These are phyloP conservation scores for Eleusine coracana DNA, from an alignment of 176 grass and related monocot species.

Conservation along the genomic window DNA sequence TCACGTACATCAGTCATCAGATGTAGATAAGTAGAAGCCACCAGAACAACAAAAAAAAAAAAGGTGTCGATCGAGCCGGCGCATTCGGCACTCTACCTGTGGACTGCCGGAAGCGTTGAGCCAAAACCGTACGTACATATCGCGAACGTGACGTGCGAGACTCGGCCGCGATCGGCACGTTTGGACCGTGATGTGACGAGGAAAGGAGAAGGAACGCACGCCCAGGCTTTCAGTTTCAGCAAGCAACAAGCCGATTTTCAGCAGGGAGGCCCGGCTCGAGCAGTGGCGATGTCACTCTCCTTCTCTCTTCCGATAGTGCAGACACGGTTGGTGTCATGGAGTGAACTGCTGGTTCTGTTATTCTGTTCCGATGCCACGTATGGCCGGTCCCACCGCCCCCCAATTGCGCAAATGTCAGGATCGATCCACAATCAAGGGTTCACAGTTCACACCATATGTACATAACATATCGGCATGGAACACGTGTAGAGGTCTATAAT, in stretches of 20 bases:
- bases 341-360: not conserved
- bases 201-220: not conserved
- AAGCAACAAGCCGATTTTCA: not conserved
- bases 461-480: not conserved
- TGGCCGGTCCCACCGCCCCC: not conserved
- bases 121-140: not conserved
- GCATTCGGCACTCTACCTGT: no score
- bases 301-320: no score
- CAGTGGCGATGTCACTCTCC: not conserved
- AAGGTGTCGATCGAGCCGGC: no score
- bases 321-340: no score
- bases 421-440: not conserved
- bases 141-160: not conserved
- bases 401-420: not conserved
- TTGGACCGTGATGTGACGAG: not conserved
- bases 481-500: not conserved
- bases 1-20: no score
- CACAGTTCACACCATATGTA: not conserved
- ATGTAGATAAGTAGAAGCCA: no score
- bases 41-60: no score
- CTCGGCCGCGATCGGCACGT: not conserved
- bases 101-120: no score
- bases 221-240: not conserved
- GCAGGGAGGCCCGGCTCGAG: no score
- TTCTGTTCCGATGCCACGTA: not conserved